Evolutionary conservation across 208 protist species (phyloP).

Genomic region (Phytomonas francai): DNA sequence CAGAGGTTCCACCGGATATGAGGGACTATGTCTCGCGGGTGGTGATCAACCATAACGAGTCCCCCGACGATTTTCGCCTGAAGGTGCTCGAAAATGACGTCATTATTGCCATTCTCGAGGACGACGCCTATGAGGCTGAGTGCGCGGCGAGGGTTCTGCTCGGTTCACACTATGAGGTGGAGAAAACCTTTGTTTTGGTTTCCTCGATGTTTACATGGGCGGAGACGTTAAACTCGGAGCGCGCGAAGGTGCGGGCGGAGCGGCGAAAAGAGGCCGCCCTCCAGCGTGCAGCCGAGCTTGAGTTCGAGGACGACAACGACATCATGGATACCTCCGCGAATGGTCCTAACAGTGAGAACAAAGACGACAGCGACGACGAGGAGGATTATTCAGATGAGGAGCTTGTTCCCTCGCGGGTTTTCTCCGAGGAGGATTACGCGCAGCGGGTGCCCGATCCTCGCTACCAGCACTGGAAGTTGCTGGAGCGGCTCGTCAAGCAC

Average conservation of each 20-base stretch:
- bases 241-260: conserved; percentile 25
- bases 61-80: conserved; percentile 42
- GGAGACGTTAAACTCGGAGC: conserved; percentile 54
- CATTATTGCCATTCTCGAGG: conserved; percentile 76
- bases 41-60: too few relatives aligned
- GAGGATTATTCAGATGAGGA: conserved; percentile 15
- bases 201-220: conserved; percentile 82
- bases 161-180: conserved; percentile 79
- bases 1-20: conserved; percentile 25
- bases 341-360: not conserved
- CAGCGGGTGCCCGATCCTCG: conserved; percentile 76
- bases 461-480: conserved; percentile 72
- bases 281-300: conserved; percentile 1
- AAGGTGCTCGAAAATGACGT: conserved; percentile 75
- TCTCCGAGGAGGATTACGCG: conserved; percentile 84
- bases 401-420: conserved; percentile 48
- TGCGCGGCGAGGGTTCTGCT: conserved; percentile 74
- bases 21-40: conserved; percentile 46
- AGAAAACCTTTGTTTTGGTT: conserved; percentile 90
- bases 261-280: conserved; percentile 36
- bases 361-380: conserved; percentile 13
- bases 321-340: conserved; percentile 24
- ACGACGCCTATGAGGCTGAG: conserved; percentile 74
- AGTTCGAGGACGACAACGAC: conserved; percentile 13
- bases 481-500: conserved; percentile 86